A percentile compares a stretch with the other conserved stretches of the same genome.
Evolutionary conservation across 148 eudicot species (phyloP).

Genomic region (Silene conica): DNA sequence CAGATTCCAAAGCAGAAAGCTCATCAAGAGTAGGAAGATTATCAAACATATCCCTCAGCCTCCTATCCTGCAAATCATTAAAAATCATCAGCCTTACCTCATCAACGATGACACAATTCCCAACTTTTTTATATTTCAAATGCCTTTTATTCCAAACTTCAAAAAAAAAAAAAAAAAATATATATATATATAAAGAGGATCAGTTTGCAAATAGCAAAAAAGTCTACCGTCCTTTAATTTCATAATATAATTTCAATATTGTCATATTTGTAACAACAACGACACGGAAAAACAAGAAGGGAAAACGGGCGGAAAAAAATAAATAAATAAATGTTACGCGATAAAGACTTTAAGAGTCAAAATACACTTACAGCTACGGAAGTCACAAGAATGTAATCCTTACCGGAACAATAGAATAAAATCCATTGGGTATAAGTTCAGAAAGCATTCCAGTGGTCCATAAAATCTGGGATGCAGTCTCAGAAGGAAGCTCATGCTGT

Average conservation of each 20-base stretch:
- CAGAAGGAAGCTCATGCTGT: conserved; percentile 39
- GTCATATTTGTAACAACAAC: too few relatives aligned
- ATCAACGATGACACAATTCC: background rate
- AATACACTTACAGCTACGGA: too few relatives aligned
- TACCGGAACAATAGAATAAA: conserved; percentile 84
- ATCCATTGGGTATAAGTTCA: conserved; percentile 85
- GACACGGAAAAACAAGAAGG: too few relatives aligned
- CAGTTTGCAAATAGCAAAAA: too few relatives aligned
- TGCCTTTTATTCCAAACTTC: too few relatives aligned
- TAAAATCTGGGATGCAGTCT: conserved; percentile 68
- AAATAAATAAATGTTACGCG: too few relatives aligned
- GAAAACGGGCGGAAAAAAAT: too few relatives aligned
- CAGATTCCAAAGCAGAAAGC: conserved; percentile 65
- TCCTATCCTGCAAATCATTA: conserved; percentile 59
- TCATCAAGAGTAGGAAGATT: conserved; percentile 85
- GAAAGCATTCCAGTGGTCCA: conserved; percentile 90
- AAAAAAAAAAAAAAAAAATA: too few relatives aligned
- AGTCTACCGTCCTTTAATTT: too few relatives aligned
- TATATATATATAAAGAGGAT: too few relatives aligned
- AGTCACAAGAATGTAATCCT: conserved; percentile 22
- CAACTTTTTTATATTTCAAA: background rate
- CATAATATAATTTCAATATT: too few relatives aligned
- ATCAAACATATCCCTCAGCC: conserved; percentile 67
- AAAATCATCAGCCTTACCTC: conserved; percentile 12
- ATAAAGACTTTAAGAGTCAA: too few relatives aligned